These are phyloP conservation scores for Saccharomyces hybrid DNA, from an alignment of 1,139 yeast genomes.

Conservation along the genomic window DNA sequence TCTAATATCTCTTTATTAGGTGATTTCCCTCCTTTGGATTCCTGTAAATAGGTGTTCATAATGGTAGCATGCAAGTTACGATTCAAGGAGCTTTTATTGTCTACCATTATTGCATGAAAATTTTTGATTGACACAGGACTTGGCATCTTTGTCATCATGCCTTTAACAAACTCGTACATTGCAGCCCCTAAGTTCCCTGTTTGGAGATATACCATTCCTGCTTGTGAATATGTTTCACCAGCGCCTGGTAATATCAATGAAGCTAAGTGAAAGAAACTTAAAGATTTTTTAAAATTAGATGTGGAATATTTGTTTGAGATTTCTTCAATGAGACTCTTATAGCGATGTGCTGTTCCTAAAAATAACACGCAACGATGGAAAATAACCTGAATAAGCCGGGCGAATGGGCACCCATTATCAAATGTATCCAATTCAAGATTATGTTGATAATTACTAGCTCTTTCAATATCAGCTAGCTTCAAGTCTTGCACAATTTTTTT, in stretches of 20 bases:
- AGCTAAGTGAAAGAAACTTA: conserved; percentile 45
- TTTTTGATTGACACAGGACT: conserved; percentile 22
- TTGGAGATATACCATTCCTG: conserved; percentile 48
- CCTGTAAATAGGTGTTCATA: conserved; percentile 12
- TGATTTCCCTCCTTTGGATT: conserved; percentile 20
- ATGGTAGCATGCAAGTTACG: conserved; percentile 14
- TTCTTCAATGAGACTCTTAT: conserved; percentile 42
- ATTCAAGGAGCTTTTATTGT: conserved; percentile 17
- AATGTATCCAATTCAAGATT: conserved; percentile 12
- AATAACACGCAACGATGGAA: conserved; percentile 49
- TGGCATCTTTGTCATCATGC: conserved; percentile 50
- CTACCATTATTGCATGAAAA: conserved; percentile 18
- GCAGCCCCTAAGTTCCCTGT: conserved; percentile 37
- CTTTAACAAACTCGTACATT: conserved; percentile 49
- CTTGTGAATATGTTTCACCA: conserved; percentile 56
- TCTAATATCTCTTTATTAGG: conserved; percentile 30
- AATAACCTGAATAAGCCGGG: conserved; percentile 41
- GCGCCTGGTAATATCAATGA: conserved; percentile 53
- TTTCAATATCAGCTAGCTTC: conserved; percentile 7
- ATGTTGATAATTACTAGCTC: conserved; percentile 6
- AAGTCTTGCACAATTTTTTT: conserved; percentile 12
- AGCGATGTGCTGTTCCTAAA: conserved; percentile 55
- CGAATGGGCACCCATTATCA: conserved; percentile 17
- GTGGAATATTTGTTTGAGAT: conserved; percentile 37
- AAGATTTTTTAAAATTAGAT: conserved; percentile 38